phyloP scores from a whole-genome alignment of 495 filamentous ascomycete genomes.

The Aspergillus funiculosus region DNA sequence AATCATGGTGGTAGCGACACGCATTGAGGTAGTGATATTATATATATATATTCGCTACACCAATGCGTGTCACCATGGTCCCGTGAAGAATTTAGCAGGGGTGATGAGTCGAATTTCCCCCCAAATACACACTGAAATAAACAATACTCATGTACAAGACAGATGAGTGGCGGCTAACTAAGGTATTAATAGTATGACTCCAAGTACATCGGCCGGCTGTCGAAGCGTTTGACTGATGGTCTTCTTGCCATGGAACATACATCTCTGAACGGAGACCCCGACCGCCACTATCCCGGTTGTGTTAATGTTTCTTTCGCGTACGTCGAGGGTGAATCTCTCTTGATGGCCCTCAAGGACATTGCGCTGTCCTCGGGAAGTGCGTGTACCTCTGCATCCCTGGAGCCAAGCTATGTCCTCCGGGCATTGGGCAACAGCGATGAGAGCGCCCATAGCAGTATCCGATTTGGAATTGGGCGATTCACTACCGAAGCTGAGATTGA shows the following conservation, averaged over 20 bases:
- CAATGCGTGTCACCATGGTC: slow-evolving; percentile 34
- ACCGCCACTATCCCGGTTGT: slow-evolving; percentile 87
- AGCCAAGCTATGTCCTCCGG: slow-evolving; percentile 91
- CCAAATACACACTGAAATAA: no score
- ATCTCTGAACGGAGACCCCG: slow-evolving; percentile 76
- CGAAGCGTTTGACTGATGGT: slow-evolving; percentile 72
- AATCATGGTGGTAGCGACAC: slow-evolving; percentile 38
- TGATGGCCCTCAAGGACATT: slow-evolving; percentile 98
- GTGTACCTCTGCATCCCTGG: slow-evolving; percentile 92
- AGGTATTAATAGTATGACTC: slow-evolving; percentile 68
- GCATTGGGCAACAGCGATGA: slow-evolving; percentile 94
- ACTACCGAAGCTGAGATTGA: slow-evolving; percentile 94
- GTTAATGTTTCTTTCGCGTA: slow-evolving; percentile 98
- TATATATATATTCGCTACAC: no score
- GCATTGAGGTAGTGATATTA: no score
- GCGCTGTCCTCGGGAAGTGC: slow-evolving; percentile 94
- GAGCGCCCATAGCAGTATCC: slow-evolving; percentile 93
- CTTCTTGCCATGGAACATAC: slow-evolving; percentile 90
- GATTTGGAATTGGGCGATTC: slow-evolving; percentile 95
- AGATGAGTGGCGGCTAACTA: slow-evolving; percentile 2
- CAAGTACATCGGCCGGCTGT: slow-evolving; percentile 73
- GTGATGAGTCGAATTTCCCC: slow-evolving; percentile 40
- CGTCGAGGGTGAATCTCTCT: slow-evolving; percentile 92
- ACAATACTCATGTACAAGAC: neutral
- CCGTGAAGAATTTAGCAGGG: slow-evolving; percentile 48